These are phyloP conservation scores for Colletotrichum nymphaeae DNA, from an alignment of 2,329 filamentous ascomycete genomes.

Conservation along the genomic window DNA sequence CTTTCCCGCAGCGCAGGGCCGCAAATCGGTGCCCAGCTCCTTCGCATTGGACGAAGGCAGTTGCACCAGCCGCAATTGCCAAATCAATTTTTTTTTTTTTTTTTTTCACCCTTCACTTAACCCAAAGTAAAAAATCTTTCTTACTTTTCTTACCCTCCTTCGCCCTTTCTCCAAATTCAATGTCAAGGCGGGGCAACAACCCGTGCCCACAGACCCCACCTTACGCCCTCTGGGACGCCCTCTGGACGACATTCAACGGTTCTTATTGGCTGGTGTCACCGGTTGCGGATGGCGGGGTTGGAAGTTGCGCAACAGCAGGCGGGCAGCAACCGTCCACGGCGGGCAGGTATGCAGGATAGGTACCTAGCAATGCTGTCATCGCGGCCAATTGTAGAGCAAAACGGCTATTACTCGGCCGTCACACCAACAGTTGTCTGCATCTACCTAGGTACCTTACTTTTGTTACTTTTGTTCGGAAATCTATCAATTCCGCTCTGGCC, in stretches of 20 bases:
- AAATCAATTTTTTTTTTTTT: neutral
- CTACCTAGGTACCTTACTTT: too few species aligned
- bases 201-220: neutral
- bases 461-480: too few species aligned
- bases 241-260: neutral
- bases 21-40: neutral
- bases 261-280: neutral
- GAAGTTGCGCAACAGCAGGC: neutral
- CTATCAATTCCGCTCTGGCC: neutral
- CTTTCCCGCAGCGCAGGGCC: neutral
- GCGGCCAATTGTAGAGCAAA: neutral
- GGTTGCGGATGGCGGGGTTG: conserved; percentile 21
- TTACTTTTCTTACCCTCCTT: neutral
- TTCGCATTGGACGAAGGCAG: neutral
- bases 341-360: neutral
- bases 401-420: neutral
- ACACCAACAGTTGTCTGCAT: neutral
- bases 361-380: neutral
- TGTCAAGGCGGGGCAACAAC: neutral
- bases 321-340: neutral
- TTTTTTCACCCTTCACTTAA: too few species aligned
- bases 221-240: neutral
- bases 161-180: conserved; percentile 13
- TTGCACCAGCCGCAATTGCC: neutral
- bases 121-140: too few species aligned